phyloP scores from a whole-genome alignment of 768 basidiomycete genomes.

The Dendrothele bispora region DNA sequence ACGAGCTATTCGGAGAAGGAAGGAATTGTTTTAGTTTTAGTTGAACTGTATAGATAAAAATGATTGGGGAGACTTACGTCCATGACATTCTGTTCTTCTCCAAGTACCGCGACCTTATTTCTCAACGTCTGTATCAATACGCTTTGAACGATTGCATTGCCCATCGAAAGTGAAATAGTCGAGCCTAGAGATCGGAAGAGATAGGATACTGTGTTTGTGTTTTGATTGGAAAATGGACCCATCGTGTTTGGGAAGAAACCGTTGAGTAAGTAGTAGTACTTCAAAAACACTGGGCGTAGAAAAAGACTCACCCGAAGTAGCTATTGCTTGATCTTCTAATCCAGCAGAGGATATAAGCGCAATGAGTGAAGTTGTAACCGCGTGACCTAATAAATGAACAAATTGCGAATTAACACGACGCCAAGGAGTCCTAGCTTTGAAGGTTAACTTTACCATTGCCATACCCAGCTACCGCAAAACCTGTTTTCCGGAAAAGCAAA shows the following conservation, averaged over 20 bases:
- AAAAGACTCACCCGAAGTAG: constrained; percentile 51
- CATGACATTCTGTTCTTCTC: too few species aligned
- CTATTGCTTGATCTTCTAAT: constrained; percentile 60
- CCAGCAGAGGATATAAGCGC: constrained; percentile 66
- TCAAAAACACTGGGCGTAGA: neutral
- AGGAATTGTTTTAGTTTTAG: too few species aligned
- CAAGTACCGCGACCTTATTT: too few species aligned
- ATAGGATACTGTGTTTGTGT: constrained; percentile 69
- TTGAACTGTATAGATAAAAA: too few species aligned
- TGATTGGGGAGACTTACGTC: too few species aligned
- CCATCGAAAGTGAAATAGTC: constrained; percentile 55
- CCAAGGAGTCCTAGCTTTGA: too few species aligned
- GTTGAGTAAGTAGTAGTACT: neutral
- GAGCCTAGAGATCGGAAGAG: constrained; percentile 66
- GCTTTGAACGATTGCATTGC: constrained; percentile 56
- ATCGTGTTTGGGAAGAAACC: too few species aligned
- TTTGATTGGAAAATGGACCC: too few species aligned
- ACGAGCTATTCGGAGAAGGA: too few species aligned
- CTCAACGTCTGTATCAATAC: too few species aligned
- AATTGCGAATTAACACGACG: neutral
- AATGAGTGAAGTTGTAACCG: constrained; percentile 57
- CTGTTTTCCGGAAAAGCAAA: too few species aligned
- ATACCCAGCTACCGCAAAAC: constrained; percentile 32
- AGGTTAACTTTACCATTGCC: constrained; percentile 33
- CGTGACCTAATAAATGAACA: too few species aligned